Conservation (phyloP, 2,329 filamentous ascomycete species). For the Fusarium ramigenum region DNA sequence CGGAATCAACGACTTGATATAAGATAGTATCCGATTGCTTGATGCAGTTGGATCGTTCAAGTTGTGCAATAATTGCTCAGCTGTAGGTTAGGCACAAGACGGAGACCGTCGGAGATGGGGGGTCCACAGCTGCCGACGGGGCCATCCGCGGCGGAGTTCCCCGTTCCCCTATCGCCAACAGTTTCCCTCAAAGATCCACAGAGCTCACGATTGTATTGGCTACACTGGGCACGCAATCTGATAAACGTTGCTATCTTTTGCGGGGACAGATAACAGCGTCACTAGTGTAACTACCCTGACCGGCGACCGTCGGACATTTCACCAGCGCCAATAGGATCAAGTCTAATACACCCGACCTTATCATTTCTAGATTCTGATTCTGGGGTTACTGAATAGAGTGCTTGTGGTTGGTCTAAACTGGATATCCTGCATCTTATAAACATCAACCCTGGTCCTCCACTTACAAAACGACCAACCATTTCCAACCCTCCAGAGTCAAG, state of each 20-base stretch:
- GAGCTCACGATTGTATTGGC: background rate
- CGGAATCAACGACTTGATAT: background rate
- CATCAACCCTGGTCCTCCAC: background rate
- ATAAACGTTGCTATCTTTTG: background rate
- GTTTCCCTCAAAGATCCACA: background rate
- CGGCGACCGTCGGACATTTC: background rate
- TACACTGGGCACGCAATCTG: background rate
- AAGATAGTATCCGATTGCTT: rapidly evolving
- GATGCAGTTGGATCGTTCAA: background rate
- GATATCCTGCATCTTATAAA: background rate
- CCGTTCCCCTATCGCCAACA: background rate
- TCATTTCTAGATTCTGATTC: background rate
- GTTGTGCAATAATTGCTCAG: background rate
- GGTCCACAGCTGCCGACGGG: background rate
- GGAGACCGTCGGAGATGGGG: slow-evolving; percentile 6
- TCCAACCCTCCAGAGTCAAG: no score
- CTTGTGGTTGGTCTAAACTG: background rate
- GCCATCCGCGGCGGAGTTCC: background rate
- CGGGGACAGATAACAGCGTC: background rate
- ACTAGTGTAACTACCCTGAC: background rate
- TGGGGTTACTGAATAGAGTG: background rate
- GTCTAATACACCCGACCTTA: background rate
- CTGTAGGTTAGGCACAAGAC: background rate
- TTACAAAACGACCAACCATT: background rate
- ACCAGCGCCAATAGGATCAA: background rate